Conservation (phyloP, 805 yeast genomes). For the Yarrowia sp. region DNA sequence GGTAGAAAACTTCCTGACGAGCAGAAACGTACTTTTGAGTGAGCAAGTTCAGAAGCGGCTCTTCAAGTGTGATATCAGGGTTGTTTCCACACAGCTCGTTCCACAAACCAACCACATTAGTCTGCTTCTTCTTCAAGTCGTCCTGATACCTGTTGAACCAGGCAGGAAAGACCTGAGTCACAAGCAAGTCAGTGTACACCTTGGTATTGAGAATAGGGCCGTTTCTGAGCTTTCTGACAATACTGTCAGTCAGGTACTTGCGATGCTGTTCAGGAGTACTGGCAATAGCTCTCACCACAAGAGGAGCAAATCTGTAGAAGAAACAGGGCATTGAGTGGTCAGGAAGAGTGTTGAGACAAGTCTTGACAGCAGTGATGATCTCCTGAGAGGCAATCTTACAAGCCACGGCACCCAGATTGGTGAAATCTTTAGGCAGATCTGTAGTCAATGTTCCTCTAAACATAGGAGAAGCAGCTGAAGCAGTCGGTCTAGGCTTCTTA, state of each 20-base stretch:
- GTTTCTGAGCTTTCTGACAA: neutral
- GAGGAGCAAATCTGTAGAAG: conserved; percentile 14
- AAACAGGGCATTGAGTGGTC: conserved; percentile 14
- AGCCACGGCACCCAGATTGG: neutral
- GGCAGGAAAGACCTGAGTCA: neutral
- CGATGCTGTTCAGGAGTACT: neutral
- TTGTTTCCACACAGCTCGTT: neutral
- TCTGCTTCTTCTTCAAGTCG: neutral
- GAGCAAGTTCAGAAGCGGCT: neutral
- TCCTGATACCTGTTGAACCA: conserved; percentile 10
- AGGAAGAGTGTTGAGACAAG: conserved; percentile 2
- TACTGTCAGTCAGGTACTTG: neutral
- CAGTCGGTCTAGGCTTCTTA: neutral
- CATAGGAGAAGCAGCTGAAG: conserved; percentile 18
- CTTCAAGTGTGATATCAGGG: neutral
- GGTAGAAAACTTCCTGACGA: conserved; percentile 15
- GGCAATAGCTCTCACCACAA: neutral
- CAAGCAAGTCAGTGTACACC: neutral
- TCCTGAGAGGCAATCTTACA: neutral
- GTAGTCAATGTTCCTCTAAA: neutral
- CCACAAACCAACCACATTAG: neutral
- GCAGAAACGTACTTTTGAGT: conserved; percentile 1
- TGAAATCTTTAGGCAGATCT: neutral
- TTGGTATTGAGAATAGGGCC: neutral
- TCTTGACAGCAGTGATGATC: neutral